Conservation (phyloP, 2,329 filamentous ascomycete species). For the Parascedosporium putredinis region DNA sequence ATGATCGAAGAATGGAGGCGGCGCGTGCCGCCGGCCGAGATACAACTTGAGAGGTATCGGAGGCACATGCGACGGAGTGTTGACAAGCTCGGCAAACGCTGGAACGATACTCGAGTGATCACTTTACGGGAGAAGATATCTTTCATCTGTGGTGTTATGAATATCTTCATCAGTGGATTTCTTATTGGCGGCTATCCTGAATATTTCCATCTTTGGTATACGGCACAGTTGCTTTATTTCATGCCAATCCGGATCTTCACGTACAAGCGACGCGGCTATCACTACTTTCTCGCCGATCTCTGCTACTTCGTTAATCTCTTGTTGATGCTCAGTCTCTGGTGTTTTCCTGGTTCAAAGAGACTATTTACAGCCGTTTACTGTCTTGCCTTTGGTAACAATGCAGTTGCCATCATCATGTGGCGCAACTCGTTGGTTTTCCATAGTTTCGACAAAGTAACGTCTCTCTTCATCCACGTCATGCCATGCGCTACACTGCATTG, state of each 20-base stretch:
- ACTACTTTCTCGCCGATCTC: conserved; percentile 94
- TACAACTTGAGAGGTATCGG: conserved; percentile 84
- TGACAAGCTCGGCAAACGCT: conserved; percentile 73
- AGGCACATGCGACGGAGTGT: conserved; percentile 79
- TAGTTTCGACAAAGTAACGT: conserved; percentile 95
- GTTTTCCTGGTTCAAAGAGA: conserved; percentile 81
- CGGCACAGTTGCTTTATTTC: conserved; percentile 77
- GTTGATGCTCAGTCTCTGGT: conserved; percentile 72
- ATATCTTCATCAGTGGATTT: conserved; percentile 95
- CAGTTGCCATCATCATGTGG: conserved; percentile 98
- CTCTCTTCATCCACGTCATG: conserved; percentile 99
- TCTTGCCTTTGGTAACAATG: conserved; percentile 91
- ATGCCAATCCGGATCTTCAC: conserved; percentile 93
- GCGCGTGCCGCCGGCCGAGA: conserved; percentile 75
- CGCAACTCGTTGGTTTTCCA: conserved; percentile 97
- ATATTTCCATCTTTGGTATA: conserved; percentile 90
- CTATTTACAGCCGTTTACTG: conserved; percentile 90
- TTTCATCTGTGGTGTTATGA: conserved; percentile 92
- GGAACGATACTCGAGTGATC: conserved; percentile 83
- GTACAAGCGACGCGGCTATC: conserved; percentile 84
- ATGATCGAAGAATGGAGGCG: conserved; percentile 91
- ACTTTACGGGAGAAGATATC: conserved; percentile 87
- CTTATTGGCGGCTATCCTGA: conserved; percentile 78
- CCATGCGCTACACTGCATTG: conserved; percentile 89
- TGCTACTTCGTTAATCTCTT: conserved; percentile 98